These are phyloP conservation scores for Chara braunii DNA, from an alignment of 139 green algal genomes.

Conservation along the genomic window DNA sequence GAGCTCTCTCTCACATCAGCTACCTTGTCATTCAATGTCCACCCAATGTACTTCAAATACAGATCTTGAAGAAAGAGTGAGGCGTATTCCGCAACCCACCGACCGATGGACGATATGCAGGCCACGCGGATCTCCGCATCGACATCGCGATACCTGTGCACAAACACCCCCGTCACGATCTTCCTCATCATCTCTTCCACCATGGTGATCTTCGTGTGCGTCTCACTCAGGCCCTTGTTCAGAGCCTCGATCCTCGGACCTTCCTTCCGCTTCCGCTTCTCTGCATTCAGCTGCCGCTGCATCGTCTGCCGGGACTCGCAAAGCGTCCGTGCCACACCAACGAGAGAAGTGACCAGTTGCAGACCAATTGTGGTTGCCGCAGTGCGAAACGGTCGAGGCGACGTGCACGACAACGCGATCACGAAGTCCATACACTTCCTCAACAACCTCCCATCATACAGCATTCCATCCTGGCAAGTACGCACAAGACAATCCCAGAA, in stretches of 20 bases:
- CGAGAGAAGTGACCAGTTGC: constrained; percentile 34
- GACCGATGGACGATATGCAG: constrained; percentile 69
- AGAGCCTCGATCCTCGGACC: constrained; percentile 2
- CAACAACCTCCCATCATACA: constrained; percentile 23
- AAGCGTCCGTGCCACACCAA: constrained; percentile 17
- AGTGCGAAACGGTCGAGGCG: constrained; percentile 23
- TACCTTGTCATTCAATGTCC: constrained; percentile 76
- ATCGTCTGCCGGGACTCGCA: constrained; percentile 18
- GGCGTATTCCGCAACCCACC: constrained; percentile 67
- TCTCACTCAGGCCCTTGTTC: constrained; percentile 14
- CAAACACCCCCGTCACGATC: constrained; percentile 45
- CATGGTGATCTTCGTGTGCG: constrained; percentile 13
- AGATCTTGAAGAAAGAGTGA: constrained; percentile 67
- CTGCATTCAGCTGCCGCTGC: constrained; percentile 36
- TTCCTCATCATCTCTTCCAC: constrained; percentile 33
- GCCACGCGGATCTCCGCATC: constrained; percentile 57
- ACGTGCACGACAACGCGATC: constrained; percentile 25
- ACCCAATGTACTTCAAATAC: constrained; percentile 96
- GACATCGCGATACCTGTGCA: constrained; percentile 61
- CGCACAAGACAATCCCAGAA: constrained; percentile 32
- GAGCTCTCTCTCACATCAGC: constrained; percentile 52
- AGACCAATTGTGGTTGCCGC: constrained; percentile 22
- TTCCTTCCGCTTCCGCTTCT: constrained; percentile 4
- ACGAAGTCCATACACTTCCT: constrained; percentile 29
- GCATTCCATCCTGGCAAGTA: constrained; percentile 11